Evolutionary conservation across 1,284 basidiomycete genomes (phyloP).

Genomic region (Boletus coffeatus): DNA sequence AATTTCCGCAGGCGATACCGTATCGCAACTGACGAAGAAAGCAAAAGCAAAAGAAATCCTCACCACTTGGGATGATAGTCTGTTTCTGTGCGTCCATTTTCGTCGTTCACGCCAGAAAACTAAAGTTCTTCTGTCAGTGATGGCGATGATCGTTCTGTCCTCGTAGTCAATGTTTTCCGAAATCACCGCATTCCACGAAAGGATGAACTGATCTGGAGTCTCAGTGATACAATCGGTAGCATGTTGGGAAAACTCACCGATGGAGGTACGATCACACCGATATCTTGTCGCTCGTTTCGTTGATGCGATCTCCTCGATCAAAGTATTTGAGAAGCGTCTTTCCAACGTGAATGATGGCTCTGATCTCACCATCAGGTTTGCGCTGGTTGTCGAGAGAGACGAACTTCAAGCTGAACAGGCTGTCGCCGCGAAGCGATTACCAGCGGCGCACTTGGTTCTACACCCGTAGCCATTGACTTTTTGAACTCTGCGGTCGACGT

Average conservation of each 20-base stretch:
- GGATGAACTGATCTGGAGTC: neutral
- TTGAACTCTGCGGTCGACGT: no score
- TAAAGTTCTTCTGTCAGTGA: neutral
- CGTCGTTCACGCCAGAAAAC: neutral
- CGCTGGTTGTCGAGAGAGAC: neutral
- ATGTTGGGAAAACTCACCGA: neutral
- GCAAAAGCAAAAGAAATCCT: neutral
- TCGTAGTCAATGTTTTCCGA: neutral
- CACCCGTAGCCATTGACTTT: neutral
- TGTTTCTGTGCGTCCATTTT: neutral
- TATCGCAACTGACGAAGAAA: neutral
- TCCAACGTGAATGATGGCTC: neutral
- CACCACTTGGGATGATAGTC: neutral
- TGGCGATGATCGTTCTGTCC: neutral
- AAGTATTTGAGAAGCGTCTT: neutral
- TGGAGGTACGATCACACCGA: neutral
- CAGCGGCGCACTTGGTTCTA: neutral
- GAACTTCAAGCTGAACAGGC: neutral
- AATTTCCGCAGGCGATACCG: neutral
- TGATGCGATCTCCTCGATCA: neutral
- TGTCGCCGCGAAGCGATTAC: neutral
- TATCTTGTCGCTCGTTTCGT: neutral
- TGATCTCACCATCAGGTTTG: neutral
- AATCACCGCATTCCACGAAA: neutral
- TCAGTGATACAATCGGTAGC: neutral